phyloP scores from a whole-genome alignment of 2,329 filamentous ascomycete species.

The Fusarium sp. region DNA sequence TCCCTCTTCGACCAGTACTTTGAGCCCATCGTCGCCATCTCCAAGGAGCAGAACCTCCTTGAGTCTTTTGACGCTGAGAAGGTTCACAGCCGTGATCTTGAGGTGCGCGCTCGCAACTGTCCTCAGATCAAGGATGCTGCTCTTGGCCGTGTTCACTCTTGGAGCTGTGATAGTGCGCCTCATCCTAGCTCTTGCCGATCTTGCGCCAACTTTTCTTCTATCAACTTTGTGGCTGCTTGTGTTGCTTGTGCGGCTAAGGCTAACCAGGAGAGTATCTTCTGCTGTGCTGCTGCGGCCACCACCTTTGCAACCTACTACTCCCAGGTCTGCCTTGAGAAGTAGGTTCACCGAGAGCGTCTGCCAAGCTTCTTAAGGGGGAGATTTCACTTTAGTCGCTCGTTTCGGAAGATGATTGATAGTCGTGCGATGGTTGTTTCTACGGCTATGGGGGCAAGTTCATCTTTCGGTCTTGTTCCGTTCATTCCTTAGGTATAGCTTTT shows the following conservation, averaged over 20 bases:
- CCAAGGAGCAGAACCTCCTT: conserved; percentile 25
- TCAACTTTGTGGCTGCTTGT: conserved; percentile 23
- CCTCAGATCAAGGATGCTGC: conserved; percentile 14
- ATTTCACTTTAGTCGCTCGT: background rate
- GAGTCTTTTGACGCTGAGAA: background rate
- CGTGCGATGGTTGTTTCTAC: too few relatives aligned
- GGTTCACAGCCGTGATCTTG: background rate
- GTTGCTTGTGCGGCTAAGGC: conserved; percentile 26
- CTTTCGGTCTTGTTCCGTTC: too few relatives aligned
- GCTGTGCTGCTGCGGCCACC: conserved; percentile 24
- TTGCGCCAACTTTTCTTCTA: conserved; percentile 13
- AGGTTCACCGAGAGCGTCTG: background rate
- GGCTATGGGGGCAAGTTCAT: too few relatives aligned
- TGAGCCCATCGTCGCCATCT: conserved; percentile 21
- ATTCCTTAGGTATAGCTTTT: too few relatives aligned
- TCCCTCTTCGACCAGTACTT: conserved; percentile 28
- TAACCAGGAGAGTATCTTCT: conserved; percentile 23
- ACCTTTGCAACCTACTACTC: conserved; percentile 25
- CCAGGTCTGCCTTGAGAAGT: conserved; percentile 26
- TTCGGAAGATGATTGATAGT: background rate
- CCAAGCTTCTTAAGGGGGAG: too few relatives aligned
- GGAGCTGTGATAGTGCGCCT: conserved; percentile 18
- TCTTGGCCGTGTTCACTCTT: background rate
- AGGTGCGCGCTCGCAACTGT: conserved; percentile 13
- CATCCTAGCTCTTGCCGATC: conserved; percentile 15